Conservation (phyloP, 2,329 filamentous ascomycete genomes). For the Ophiognomonia clavigignenti-juglandacearum region DNA sequence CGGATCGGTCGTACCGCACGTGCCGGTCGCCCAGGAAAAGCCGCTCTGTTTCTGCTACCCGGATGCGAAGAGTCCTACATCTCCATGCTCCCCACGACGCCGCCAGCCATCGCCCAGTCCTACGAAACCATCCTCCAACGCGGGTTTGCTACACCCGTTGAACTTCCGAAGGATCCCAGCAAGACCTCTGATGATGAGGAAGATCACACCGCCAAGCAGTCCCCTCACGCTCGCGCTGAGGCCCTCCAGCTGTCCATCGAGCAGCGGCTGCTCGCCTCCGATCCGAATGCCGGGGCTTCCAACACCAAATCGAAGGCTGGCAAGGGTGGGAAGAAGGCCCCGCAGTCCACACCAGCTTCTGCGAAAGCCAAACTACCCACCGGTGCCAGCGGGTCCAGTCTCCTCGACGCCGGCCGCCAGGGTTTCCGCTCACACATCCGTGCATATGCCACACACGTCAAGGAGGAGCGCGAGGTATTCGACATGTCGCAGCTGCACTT, state of each 20-base stretch:
- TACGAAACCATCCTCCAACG: constrained; percentile 58
- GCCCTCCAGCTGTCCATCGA: constrained; percentile 55
- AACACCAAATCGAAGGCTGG: constrained; percentile 16
- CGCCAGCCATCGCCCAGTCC: constrained; percentile 43
- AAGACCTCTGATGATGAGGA: constrained; percentile 60
- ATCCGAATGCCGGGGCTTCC: constrained; percentile 6
- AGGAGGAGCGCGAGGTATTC: constrained; percentile 79
- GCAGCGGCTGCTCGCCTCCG: constrained; percentile 46
- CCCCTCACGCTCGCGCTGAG: constrained; percentile 43
- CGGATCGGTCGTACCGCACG: constrained; percentile 92
- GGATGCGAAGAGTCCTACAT: constrained; percentile 92
- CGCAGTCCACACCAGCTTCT: constrained; percentile 34
- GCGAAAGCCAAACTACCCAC: background rate
- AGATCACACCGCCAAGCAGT: constrained; percentile 40
- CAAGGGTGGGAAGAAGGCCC: constrained; percentile 13
- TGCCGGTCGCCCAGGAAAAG: constrained; percentile 81
- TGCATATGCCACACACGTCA: constrained; percentile 90
- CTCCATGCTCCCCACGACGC: constrained; percentile 55
- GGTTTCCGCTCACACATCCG: constrained; percentile 90
- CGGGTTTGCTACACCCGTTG: constrained; percentile 56
- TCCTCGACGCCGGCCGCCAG: constrained; percentile 75
- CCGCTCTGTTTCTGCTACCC: constrained; percentile 83
- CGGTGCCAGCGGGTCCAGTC: constrained; percentile 40
- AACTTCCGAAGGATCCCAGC: constrained; percentile 50
- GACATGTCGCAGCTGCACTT: constrained; percentile 88